Base-by-base conservation (phyloP, 2,329 filamentous ascomycete species). In the Xylaria sp. region DNA sequence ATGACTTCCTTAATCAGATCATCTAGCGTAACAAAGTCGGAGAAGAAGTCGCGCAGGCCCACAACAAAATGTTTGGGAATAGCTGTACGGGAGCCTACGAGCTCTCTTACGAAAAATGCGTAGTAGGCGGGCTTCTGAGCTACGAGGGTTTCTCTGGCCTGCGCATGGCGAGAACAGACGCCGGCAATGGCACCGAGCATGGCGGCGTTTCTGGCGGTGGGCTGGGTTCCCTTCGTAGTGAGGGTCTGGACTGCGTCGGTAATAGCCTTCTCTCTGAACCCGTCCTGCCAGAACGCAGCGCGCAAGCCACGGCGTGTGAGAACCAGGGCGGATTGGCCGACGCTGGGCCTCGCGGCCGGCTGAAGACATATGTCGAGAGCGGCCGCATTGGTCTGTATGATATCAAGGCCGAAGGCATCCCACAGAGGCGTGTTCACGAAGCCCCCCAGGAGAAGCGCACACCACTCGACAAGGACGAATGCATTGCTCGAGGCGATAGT, bases 381-480 rank as follows among this genome's bases (percentile, higher is more conserved):
- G 77, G 91, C 89, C 28, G 93, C 92, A 78, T 92, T 86, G 58
- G 91, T 88, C 41, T 88, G 80, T 34, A 97, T 82, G 51, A 96
- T 82, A 41, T 93, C 90, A 72, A 85, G 77, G 63, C 88, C 88
- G 79, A 90, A 90, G 76, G 84, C 84, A 60, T 88, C 87, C 91
- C 90, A 94, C 52, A 88, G 80, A 10, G 86, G 78, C 18, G 87
- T 88, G 57, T 86, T 86, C 39, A 88, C 88, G 31, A 94, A 84
- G 67, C 91, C 86, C 76, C 94, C 90, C 74, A 97, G 87, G 60
- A 98, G 82, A 67, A 95, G 80, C 67, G 91, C 92, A 80, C 90
- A 94, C 95, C 95, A 99, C 80, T 97, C 93, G 15, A 96, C 87
- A 74, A 99, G 84, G 58, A 97, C 93, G 78, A 98, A 97, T 5